Percentiles rank a stretch among this genome's conserved stretches.
These are phyloP conservation scores for Exophiala sp. DNA, from an alignment of 2,329 filamentous ascomycete genomes.

Conservation along the genomic window DNA sequence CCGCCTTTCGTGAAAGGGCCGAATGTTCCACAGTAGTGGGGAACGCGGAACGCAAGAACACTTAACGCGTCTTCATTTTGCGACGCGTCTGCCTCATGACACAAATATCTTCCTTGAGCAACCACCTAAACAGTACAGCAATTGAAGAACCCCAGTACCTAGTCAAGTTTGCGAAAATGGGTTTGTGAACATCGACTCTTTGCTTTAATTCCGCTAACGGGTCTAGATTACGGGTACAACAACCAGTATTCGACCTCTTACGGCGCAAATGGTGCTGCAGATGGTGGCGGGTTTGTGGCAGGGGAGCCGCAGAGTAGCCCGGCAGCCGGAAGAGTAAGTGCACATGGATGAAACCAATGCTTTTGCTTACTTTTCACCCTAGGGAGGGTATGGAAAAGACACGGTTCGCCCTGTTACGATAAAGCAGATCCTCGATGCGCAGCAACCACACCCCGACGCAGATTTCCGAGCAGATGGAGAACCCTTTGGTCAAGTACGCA, in stretches of 20 bases:
- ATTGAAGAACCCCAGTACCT: neutral
- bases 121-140: too few relatives aligned
- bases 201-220: neutral
- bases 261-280: constrained; percentile 49
- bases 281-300: constrained; percentile 56
- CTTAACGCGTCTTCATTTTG: constrained; percentile 9
- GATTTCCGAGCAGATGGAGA: constrained; percentile 78
- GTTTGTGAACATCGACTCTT: constrained; percentile 4
- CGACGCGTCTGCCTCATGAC: neutral
- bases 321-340: constrained; percentile 37
- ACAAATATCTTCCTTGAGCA: neutral
- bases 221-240: constrained; percentile 31
- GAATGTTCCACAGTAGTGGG: constrained; percentile 1
- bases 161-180: constrained; percentile 9
- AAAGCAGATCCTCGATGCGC: constrained; percentile 83
- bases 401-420: constrained; percentile 89
- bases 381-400: constrained; percentile 61
- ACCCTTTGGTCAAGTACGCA: constrained; percentile 55
- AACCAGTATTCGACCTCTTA: constrained; percentile 53
- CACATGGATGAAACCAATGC: neutral
- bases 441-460: constrained; percentile 65
- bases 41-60: constrained; percentile 1
- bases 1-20: constrained; percentile 1
- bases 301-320: constrained; percentile 46
- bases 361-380: constrained; percentile 11